Evolutionary conservation across 2,329 filamentous ascomycete genomes (phyloP).

Genomic region (Calonectria honghensis): DNA sequence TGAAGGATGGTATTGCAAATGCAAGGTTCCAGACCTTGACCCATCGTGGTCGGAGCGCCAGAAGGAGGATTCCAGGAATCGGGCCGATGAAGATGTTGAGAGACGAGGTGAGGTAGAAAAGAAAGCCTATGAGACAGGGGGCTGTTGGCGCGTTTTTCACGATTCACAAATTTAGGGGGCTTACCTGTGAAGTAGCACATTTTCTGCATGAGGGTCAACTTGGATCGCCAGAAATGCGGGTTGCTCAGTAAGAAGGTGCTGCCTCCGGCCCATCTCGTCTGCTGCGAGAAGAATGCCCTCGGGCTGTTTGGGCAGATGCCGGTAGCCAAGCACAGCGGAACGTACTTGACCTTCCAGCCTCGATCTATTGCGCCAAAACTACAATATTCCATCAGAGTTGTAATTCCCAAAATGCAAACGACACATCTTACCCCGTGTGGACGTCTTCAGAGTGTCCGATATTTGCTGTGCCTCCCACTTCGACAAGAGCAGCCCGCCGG

Average conservation of each 20-base stretch:
- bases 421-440: constrained; percentile 2
- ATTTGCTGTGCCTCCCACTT: constrained; percentile 13
- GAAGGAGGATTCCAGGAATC: constrained; percentile 10
- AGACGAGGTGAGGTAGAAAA: constrained; percentile 1
- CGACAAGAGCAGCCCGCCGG: not conserved
- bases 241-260: not conserved
- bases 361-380: constrained; percentile 19
- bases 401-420: not conserved
- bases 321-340: constrained; percentile 2
- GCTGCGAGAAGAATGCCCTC: constrained; percentile 18
- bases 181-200: constrained; percentile 2
- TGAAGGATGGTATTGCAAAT: constrained; percentile 4
- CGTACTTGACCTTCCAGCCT: constrained; percentile 22
- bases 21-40: constrained; percentile 12
- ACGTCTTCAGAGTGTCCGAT: constrained; percentile 19
- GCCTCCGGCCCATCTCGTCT: constrained; percentile 19
- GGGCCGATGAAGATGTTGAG: constrained; percentile 13
- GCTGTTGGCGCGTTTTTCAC: no score
- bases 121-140: not conserved
- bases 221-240: constrained; percentile 11
- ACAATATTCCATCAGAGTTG: not conserved
- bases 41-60: not conserved
- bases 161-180: not conserved
- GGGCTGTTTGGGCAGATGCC: constrained; percentile 16
- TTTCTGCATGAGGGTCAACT: constrained; percentile 14